A percentile compares a stretch with the other conserved stretches of the same genome.
These are phyloP conservation scores for Chytriomyces confervae DNA, from an alignment of 192 early-diverging fungal genomes.

Conservation along the genomic window DNA sequence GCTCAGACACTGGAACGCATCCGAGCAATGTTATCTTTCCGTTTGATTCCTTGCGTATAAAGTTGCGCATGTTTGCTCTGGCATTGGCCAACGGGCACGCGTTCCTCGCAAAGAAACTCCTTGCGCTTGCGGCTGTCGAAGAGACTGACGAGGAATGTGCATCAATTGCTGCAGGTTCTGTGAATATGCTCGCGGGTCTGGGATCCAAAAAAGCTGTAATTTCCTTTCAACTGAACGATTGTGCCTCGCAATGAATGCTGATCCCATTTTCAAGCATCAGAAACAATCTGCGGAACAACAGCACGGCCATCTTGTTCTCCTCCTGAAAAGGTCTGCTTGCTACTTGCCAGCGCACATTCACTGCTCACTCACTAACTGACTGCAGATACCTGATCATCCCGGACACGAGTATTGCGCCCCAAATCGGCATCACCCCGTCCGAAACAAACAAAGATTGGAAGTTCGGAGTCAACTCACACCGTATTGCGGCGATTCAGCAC, in stretches of 20 bases:
- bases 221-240: no score
- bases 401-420: slow-evolving; percentile 18
- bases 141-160: background rate
- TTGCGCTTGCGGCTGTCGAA: slow-evolving; percentile 1
- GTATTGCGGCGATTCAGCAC: background rate
- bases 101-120: background rate
- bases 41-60: background rate
- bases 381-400: slow-evolving; percentile 19
- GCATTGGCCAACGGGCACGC: slow-evolving; percentile 14
- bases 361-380: background rate
- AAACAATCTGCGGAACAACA: no score
- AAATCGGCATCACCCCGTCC: slow-evolving; percentile 15
- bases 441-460: background rate
- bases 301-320: background rate
- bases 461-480: background rate
- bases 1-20: no score
- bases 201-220: background rate
- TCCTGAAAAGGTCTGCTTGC: slow-evolving; percentile 18
- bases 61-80: slow-evolving; percentile 19
- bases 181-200: slow-evolving; percentile 25
- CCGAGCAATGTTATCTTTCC: no score
- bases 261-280: no score
- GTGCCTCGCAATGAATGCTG: no score
- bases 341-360: background rate
- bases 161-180: background rate